Evolutionary conservation across 2,329 filamentous ascomycete genomes (phyloP).

Genomic region (Fragosphaeria purpurea): DNA sequence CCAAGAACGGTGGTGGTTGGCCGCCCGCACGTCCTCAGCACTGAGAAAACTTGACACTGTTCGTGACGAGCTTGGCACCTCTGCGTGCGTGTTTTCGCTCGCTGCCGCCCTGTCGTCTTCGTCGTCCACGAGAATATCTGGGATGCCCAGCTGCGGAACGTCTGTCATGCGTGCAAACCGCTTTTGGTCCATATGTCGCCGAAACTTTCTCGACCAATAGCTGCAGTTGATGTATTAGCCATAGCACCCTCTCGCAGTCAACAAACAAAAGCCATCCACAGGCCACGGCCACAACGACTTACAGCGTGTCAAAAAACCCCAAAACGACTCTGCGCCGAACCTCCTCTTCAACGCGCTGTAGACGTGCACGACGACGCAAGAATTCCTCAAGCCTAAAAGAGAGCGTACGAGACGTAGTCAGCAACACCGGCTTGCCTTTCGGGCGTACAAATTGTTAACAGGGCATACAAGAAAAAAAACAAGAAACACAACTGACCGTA

Average conservation of each 20-base stretch:
- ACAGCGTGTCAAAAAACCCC: constrained; percentile 91
- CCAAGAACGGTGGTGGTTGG: constrained; percentile 30
- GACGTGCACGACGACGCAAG: constrained; percentile 72
- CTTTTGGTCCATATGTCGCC: constrained; percentile 62
- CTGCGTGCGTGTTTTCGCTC: constrained; percentile 11
- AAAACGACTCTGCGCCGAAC: constrained; percentile 82
- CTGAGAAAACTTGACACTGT: constrained; percentile 23
- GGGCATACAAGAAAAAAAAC: background rate
- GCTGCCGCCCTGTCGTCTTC: constrained; percentile 41
- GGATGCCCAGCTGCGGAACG: constrained; percentile 71
- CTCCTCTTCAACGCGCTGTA: constrained; percentile 92
- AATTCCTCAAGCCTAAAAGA: constrained; percentile 74
- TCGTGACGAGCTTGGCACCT: constrained; percentile 17
- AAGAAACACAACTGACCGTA: constrained; percentile 59
- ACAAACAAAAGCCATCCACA: too few relatives aligned
- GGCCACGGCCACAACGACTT: constrained; percentile 21
- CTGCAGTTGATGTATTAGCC: constrained; percentile 24
- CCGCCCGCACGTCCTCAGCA: constrained; percentile 20
- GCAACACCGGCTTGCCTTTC: background rate
- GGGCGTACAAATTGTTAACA: background rate
- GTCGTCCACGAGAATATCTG: constrained; percentile 84
- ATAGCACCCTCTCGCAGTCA: too few relatives aligned
- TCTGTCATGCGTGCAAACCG: constrained; percentile 65
- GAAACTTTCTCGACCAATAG: constrained; percentile 77
- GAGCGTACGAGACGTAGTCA: background rate